phyloP scores from a whole-genome alignment of 108 stramenopile species.

The Cyclostephanos invisitatus region DNA sequence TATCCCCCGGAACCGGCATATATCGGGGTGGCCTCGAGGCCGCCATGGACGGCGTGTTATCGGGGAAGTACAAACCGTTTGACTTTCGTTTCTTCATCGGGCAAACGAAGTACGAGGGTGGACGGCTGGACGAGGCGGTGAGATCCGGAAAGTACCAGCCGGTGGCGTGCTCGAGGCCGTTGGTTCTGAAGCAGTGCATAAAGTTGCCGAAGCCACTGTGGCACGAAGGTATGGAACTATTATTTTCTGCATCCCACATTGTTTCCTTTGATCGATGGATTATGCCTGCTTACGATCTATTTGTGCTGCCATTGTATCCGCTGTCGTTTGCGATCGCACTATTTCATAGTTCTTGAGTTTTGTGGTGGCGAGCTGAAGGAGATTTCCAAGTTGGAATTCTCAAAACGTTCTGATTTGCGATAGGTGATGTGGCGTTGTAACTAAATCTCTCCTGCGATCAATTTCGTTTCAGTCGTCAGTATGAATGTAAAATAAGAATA shows the following conservation, averaged over 20 bases:
- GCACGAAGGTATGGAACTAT: conserved; percentile 69
- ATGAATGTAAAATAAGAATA: neutral
- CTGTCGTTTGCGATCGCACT: neutral
- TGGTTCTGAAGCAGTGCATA: conserved; percentile 87
- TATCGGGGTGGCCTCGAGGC: conserved; percentile 77
- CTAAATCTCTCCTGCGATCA: neutral
- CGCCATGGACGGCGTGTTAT: conserved; percentile 72
- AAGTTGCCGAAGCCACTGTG: conserved; percentile 83
- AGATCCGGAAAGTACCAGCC: conserved; percentile 72
- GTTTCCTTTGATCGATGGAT: neutral
- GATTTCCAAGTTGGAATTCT: conserved; percentile 66
- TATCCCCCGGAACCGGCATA: conserved; percentile 67
- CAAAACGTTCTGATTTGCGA: conserved; percentile 70
- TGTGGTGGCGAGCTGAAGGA: conserved; percentile 71
- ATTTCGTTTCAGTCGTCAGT: neutral
- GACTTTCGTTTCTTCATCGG: conserved; percentile 89
- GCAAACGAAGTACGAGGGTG: conserved; percentile 48
- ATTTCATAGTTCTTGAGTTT: conserved; percentile 64
- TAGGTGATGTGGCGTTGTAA: neutral
- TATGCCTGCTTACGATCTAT: neutral
- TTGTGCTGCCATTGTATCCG: too few relatives aligned
- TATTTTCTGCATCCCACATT: too few relatives aligned
- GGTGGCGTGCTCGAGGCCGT: conserved; percentile 68
- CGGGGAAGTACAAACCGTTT: conserved; percentile 68
- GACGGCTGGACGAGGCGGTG: conserved; percentile 56